Evolutionary conservation across 352 stramenopile genomes (phyloP).

Genomic region (Globisporangium middletonii): DNA sequence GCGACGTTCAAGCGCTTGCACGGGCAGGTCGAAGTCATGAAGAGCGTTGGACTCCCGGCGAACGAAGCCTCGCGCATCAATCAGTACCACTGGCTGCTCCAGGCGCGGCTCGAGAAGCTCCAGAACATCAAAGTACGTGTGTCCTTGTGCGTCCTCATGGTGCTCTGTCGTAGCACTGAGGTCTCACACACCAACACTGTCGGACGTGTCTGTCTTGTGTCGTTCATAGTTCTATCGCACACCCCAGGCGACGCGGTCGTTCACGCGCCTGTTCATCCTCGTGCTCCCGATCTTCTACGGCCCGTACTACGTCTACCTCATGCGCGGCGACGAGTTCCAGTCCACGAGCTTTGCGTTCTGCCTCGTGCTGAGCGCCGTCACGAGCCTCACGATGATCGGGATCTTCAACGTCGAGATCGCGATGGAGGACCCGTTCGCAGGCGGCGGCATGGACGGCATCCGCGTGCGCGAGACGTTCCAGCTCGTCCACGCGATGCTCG

Average conservation of each 20-base stretch:
- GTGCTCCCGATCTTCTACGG: constrained; percentile 82
- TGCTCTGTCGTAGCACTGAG: background rate
- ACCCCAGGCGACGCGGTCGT: constrained; percentile 79
- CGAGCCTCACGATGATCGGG: constrained; percentile 81
- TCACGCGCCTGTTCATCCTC: constrained; percentile 81
- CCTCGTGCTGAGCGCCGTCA: constrained; percentile 64
- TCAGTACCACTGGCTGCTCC: constrained; percentile 84
- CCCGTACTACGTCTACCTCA: constrained; percentile 83
- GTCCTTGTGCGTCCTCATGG: background rate
- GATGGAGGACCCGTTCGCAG: constrained; percentile 81
- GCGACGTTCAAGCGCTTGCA: constrained; percentile 53
- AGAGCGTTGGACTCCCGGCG: constrained; percentile 52
- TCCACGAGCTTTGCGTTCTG: constrained; percentile 74
- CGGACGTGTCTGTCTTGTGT: background rate
- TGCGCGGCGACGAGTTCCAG: constrained; percentile 41
- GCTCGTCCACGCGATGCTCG: constrained; percentile 47
- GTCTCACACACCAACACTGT: background rate
- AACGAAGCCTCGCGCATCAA: constrained; percentile 88
- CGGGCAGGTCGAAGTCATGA: constrained; percentile 74
- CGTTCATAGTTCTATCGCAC: constrained; percentile 68
- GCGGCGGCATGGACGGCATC: constrained; percentile 60
- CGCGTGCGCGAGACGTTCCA: constrained; percentile 49
- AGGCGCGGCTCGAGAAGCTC: constrained; percentile 73
- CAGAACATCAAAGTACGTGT: constrained; percentile 71
- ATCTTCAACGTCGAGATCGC: constrained; percentile 83